Evolutionary conservation across 2,329 filamentous ascomycete genomes (phyloP).

Genomic region (Ceratocystis cacaofunesta): DNA sequence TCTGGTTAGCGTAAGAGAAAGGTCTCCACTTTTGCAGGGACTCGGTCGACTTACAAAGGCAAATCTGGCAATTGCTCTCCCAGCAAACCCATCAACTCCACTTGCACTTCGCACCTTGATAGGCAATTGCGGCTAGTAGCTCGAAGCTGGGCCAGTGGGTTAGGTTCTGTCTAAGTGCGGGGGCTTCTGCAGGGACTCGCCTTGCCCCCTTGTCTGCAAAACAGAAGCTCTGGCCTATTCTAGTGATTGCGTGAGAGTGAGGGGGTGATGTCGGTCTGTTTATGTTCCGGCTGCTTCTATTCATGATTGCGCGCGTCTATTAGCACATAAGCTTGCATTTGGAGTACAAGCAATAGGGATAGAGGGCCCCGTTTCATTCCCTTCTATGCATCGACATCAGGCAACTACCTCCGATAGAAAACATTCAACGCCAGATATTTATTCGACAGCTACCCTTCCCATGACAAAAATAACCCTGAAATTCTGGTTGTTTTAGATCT

Average conservation of each 20-base stretch:
- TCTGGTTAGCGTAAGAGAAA: neutral
- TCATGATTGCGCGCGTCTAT: neutral
- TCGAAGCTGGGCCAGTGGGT: too few species aligned
- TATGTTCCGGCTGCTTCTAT: neutral
- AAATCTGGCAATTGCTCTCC: neutral
- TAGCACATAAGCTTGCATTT: neutral
- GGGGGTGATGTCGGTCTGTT: neutral
- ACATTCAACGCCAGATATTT: neutral
- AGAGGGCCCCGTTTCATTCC: neutral
- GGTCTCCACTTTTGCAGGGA: neutral
- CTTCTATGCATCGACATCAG: neutral
- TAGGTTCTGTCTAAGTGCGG: neutral
- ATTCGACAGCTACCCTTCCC: neutral
- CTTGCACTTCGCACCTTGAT: neutral
- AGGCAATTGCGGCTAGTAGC: neutral
- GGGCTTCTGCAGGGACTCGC: neutral
- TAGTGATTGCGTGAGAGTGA: neutral
- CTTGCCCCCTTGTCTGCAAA: neutral
- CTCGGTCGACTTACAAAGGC: neutral
- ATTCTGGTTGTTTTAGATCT: neutral
- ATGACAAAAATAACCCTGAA: neutral
- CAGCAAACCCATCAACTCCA: neutral
- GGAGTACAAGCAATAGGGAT: neutral
- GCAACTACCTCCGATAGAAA: neutral
- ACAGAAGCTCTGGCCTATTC: neutral